These are phyloP conservation scores for Ustilago curta DNA, from an alignment of 1,284 basidiomycete genomes.

Conservation along the genomic window DNA sequence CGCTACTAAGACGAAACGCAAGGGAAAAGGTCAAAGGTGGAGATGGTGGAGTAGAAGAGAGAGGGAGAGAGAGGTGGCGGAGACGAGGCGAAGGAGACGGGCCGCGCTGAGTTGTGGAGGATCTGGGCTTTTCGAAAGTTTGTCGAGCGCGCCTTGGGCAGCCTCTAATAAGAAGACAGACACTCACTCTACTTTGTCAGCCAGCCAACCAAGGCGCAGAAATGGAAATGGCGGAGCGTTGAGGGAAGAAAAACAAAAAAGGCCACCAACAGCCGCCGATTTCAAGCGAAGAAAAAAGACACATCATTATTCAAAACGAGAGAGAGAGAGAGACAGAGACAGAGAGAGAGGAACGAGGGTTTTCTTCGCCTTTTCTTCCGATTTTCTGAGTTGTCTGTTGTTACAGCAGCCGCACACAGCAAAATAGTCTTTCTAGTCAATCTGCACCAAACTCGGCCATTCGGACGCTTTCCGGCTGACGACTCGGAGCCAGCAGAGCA, in stretches of 20 bases:
- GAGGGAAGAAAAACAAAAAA: too few species aligned
- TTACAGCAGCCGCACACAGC: background rate
- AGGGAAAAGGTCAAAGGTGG: background rate
- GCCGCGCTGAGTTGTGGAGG: constrained; percentile 27
- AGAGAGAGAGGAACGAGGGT: constrained; percentile 12
- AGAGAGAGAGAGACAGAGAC: background rate
- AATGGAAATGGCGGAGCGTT: constrained; percentile 32
- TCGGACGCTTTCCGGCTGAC: constrained; percentile 3
- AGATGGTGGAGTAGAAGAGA: constrained; percentile 4
- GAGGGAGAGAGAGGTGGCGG: constrained; percentile 1
- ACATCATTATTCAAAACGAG: too few species aligned
- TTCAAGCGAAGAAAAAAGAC: background rate
- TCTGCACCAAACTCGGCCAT: background rate
- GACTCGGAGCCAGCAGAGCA: background rate
- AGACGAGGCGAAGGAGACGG: constrained; percentile 1
- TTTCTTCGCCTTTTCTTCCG: constrained; percentile 5
- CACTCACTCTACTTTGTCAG: constrained; percentile 1
- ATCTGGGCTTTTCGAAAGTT: background rate
- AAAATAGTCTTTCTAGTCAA: background rate
- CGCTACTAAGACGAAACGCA: constrained; percentile 16
- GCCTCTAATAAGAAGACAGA: background rate
- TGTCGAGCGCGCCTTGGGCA: constrained; percentile 14
- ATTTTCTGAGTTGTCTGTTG: background rate
- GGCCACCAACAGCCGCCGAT: background rate
- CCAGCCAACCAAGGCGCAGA: background rate